phyloP scores from a whole-genome alignment of 495 filamentous ascomycete species.

The Xylaria telfairii region DNA sequence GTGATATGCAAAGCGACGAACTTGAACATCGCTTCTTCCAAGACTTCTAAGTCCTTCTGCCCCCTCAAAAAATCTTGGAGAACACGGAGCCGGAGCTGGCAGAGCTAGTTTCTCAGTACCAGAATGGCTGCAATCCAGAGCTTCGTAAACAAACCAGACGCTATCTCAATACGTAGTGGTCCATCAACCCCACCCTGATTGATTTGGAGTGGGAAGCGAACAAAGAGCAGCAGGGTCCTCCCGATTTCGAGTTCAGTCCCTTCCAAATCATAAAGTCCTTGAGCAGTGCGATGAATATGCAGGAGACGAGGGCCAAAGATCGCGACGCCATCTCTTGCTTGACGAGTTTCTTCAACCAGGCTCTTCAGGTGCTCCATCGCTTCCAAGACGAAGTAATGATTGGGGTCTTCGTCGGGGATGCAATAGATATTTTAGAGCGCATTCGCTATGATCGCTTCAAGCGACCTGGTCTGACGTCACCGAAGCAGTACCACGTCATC shows the following conservation, averaged over 20 bases:
- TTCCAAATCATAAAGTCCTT: not conserved
- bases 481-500: slow-evolving; percentile 42
- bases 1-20: not conserved
- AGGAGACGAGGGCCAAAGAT: not conserved
- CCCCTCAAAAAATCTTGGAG: slow-evolving; percentile 29
- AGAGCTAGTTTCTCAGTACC: slow-evolving; percentile 28
- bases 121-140: slow-evolving; percentile 10
- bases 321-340: not conserved
- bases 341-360: not conserved
- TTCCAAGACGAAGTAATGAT: slow-evolving; percentile 16
- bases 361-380: not conserved
- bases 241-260: slow-evolving; percentile 18
- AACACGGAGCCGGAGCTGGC: slow-evolving; percentile 33
- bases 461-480: slow-evolving; percentile 35
- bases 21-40: slow-evolving; percentile 37
- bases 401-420: slow-evolving; percentile 39
- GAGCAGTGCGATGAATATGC: not conserved
- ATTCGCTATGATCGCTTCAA: slow-evolving; percentile 37
- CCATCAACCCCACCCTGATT: slow-evolving; percentile 41
- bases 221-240: slow-evolving; percentile 10
- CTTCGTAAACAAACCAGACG: slow-evolving; percentile 26
- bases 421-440: slow-evolving; percentile 40
- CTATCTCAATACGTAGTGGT: slow-evolving; percentile 41
- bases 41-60: slow-evolving; percentile 38
- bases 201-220: slow-evolving; percentile 35